phyloP scores from a whole-genome alignment of 2,329 filamentous ascomycete species.

The Alternaria sp. region DNA sequence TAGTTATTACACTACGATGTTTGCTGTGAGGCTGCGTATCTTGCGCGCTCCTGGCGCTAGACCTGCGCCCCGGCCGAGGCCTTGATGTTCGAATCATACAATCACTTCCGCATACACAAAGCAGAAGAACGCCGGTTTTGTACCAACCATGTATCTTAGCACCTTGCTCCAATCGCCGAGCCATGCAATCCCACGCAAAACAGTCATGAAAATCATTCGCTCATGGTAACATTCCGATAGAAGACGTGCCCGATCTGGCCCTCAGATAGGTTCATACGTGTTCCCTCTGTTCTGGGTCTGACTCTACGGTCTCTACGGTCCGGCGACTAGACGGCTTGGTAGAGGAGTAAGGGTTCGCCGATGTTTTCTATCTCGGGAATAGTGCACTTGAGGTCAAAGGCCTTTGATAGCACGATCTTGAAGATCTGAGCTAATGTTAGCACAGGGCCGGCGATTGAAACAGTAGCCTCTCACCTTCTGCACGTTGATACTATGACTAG shows the following conservation, averaged over 20 bases:
- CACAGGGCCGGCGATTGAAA: not conserved
- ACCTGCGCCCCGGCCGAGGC: constrained; percentile 17
- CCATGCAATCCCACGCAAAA: constrained; percentile 46
- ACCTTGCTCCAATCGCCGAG: constrained; percentile 50
- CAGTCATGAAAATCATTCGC: constrained; percentile 49
- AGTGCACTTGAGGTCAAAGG: constrained; percentile 97
- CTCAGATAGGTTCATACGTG: constrained; percentile 17
- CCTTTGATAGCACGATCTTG: constrained; percentile 98
- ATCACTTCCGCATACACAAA: constrained; percentile 25
- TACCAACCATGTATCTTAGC: constrained; percentile 29
- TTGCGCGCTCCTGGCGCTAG: constrained; percentile 21
- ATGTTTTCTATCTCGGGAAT: constrained; percentile 99
- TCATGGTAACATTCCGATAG: constrained; percentile 44
- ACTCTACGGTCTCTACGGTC: constrained; percentile 21
- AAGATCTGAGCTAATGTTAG: constrained; percentile 76
- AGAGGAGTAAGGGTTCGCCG: constrained; percentile 92
- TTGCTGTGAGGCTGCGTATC: constrained; percentile 29
- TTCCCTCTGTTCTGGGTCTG: constrained; percentile 22
- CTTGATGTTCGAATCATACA: constrained; percentile 19
- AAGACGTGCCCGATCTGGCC: constrained; percentile 28
- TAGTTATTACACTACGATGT: constrained; percentile 44
- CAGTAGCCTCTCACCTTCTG: constrained; percentile 75
- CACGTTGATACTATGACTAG: constrained; percentile 98
- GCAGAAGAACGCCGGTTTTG: constrained; percentile 43
- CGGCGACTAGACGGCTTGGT: constrained; percentile 60